Evolutionary conservation across 2,329 filamentous ascomycete species (phyloP), one percentile per base, ranked within the genome.

Genomic region (Leptodontidium sp.): DNA sequence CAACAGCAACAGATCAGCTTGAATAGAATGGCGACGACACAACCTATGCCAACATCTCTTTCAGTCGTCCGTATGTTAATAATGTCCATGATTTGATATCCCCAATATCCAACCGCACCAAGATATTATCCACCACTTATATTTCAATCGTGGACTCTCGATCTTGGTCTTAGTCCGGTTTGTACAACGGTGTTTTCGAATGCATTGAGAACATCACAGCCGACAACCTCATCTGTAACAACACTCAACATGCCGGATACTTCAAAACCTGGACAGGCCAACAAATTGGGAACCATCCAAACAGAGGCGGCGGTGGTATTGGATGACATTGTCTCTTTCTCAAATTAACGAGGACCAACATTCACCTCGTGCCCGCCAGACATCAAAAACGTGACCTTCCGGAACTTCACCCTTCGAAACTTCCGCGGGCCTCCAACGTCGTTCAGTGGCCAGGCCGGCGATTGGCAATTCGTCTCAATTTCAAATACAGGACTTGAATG

Each of bases 321-420:
- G 86, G 86, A 11, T 81, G 76, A 64, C 66, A 65, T 67, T 29
- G 40, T 63, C 9, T 32, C 43, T 32, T 26, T 40, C 24, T 38
- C 21, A 7, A 7, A 7, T 8, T 35, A 11, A 24, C 14, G 8
- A 49, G 52, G 11, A n/a, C 14, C 21, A 21, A 14, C 15, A 26
- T 40, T 61, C 32, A 29, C 40, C 29, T 40, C 38, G 4, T 8
- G 38, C 81, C 5, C 49, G n/a, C 12, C 66, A 77, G 88, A 85
- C 67, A 85, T 89, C 70, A 82, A 85, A 73, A 90, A 90, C 75
- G 81, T 90, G 61, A 90, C 88, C 1, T 89, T 88, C 77, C 82
- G 75, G n/a, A 77, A 84, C 68, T 70, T 82, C 14, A 74, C 69
- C 4, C 63, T 76, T 17, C 75, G 67, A 6, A 68, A 75, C 15